A percentile compares a stretch with the other conserved stretches of the same genome.
Evolutionary conservation across 106 monocot species (phyloP).

Genomic region (Dioscorea alata): DNA sequence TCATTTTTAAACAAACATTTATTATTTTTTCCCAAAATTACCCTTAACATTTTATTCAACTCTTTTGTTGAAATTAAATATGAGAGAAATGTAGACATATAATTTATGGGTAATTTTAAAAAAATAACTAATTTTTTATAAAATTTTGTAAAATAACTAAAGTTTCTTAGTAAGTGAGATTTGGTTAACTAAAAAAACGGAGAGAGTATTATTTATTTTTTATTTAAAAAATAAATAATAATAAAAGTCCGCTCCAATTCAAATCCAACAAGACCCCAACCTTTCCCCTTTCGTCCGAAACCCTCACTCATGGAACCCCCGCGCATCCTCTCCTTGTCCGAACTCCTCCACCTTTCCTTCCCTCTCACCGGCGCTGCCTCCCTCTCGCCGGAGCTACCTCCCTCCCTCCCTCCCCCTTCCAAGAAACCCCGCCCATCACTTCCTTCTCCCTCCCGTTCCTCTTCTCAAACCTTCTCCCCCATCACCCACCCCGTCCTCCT

Average conservation of each 20-base stretch:
- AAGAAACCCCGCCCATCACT: conserved; percentile 22
- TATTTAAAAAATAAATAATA: too few relatives aligned
- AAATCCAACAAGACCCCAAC: not conserved
- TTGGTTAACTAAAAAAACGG: too few relatives aligned
- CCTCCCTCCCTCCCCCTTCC: conserved; percentile 20
- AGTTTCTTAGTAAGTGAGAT: too few relatives aligned
- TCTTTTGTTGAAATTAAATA: too few relatives aligned
- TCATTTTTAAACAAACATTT: too few relatives aligned
- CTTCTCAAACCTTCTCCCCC: not conserved
- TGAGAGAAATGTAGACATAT: too few relatives aligned
- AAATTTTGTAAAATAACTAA: too few relatives aligned
- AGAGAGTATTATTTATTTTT: too few relatives aligned
- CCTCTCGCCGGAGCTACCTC: conserved; percentile 49
- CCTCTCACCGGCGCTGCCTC: conserved; percentile 54
- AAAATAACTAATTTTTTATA: too few relatives aligned
- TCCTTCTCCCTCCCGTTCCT: not conserved
- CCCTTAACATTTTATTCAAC: too few relatives aligned
- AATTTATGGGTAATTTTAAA: too few relatives aligned
- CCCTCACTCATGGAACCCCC: conserved; percentile 4
- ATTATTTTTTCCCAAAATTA: too few relatives aligned
- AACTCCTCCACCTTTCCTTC: conserved; percentile 35
- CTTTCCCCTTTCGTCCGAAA: not conserved
- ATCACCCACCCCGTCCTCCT: conserved; percentile 24
- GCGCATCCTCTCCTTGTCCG: conserved; percentile 32
- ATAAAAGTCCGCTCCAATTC: not conserved